phyloP scores from a whole-genome alignment of 164 flowering plant genomes.

The Brasenia schreberi region DNA sequence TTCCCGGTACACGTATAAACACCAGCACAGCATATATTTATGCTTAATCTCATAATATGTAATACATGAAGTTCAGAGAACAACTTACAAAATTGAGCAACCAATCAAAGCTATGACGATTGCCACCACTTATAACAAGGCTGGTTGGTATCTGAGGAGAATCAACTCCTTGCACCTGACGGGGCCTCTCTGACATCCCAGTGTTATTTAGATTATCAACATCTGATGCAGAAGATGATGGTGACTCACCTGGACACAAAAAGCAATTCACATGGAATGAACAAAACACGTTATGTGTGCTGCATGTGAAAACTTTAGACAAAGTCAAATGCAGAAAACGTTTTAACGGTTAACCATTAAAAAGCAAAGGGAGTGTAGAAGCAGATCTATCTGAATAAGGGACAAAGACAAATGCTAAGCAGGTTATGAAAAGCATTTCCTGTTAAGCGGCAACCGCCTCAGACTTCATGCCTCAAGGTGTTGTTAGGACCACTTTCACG shows the following conservation, averaged over 20 bases:
- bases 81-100: conserved; percentile 73
- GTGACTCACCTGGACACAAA: conserved; percentile 57
- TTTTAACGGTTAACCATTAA: background rate
- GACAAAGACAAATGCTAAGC: background rate
- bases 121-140: conserved; percentile 41
- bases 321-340: too few relatives aligned
- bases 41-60: background rate
- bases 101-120: conserved; percentile 36
- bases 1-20: background rate
- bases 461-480: too few relatives aligned
- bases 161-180: conserved; percentile 21
- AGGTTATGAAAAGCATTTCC: background rate
- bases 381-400: background rate
- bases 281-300: background rate
- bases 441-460: too few relatives aligned
- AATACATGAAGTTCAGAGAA: background rate
- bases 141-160: conserved; percentile 32
- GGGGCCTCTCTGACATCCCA: conserved; percentile 11
- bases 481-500: too few relatives aligned
- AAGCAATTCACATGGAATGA: background rate
- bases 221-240: conserved; percentile 93
- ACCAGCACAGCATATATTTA: background rate
- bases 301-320: too few relatives aligned
- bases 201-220: conserved; percentile 65
- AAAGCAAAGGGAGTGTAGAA: background rate